These are phyloP conservation scores for Neoscytalidium dimidiatum DNA, from an alignment of 2,329 filamentous ascomycete genomes.

Conservation along the genomic window DNA sequence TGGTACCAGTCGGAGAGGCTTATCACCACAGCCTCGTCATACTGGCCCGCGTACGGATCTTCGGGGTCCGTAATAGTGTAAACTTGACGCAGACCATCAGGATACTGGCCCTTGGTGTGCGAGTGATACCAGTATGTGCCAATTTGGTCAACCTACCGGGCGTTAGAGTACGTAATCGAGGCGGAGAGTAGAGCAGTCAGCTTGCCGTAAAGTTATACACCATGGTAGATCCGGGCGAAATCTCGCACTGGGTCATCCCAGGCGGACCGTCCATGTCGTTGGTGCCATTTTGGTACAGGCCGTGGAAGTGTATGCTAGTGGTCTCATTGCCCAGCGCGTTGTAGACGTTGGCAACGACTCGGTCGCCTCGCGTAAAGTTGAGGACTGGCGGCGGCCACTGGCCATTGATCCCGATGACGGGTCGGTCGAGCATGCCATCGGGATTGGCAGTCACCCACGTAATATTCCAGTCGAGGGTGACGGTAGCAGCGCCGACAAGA, in stretches of 20 bases:
- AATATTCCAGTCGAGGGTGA: conserved; percentile 55
- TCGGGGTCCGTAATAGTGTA: conserved; percentile 64
- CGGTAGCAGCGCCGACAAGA: conserved; percentile 31
- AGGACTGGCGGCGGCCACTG: conserved; percentile 74
- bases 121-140: conserved; percentile 69
- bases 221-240: conserved; percentile 63
- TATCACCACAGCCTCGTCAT: conserved; percentile 62
- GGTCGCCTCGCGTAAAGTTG: conserved; percentile 73
- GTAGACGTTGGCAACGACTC: conserved; percentile 66
- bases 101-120: conserved; percentile 63
- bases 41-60: conserved; percentile 54
- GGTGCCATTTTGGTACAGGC: conserved; percentile 76
- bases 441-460: conserved; percentile 58
- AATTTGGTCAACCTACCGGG: conserved; percentile 46
- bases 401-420: conserved; percentile 69
- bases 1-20: conserved; percentile 79
- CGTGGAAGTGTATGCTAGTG: conserved; percentile 75
- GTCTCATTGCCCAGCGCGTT: conserved; percentile 67
- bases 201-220: conserved; percentile 67
- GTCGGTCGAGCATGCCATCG: conserved; percentile 49
- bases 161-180: not conserved
- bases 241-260: conserved; percentile 59
- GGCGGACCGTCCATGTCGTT: conserved; percentile 73
- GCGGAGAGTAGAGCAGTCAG: conserved; percentile 16
- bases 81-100: conserved; percentile 68